Evolutionary conservation across 495 filamentous ascomycete species (phyloP), one percentile per base, ranked within the genome.

Genomic region (Articulospora tetracladia): DNA sequence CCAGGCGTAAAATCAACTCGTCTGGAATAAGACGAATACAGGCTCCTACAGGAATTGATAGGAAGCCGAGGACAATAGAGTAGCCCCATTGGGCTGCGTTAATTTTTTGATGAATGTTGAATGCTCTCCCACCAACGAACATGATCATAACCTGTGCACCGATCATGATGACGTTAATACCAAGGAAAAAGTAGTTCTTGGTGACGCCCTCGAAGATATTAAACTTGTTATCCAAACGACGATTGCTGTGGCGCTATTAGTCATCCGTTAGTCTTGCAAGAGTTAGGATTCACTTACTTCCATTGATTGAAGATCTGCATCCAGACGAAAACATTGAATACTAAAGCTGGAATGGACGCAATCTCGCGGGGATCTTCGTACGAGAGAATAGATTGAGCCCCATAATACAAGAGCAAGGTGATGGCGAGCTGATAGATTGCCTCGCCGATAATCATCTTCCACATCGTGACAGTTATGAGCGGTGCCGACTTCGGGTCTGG

Each of bases 251-350:
- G 53, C 28, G 22, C n/a, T 19, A 63, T 79, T 70, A 79, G 74
- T 60, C n/a, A n/a, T n/a, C n/a, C n/a, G n/a, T n/a, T n/a, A n/a
- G n/a, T n/a, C n/a, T n/a, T n/a, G n/a, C n/a, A n/a, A n/a, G n/a
- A n/a, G n/a, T n/a, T n/a, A 73, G 26, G 79, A 25, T 61, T 23
- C 64, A 80, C 82, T 81, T 79, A 85, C 82, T 94, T 96, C 83
- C 91, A 93, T 69, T 93, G 87, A 72, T 96, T 96, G 77, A 95
- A 96, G 62, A 96, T 93, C 62, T 96, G 91, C 91, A 96, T 94
- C 91, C 91, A 96, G 19, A 96, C 91, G 54, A 96, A 96, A 3
- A 90, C 90, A 75, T 96, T 96, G 82, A 96, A 96, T 6, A 96
- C 87, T 47, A 95, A 77, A 0, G 89, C 91, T 46, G 81, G 73